A percentile compares a stretch with the other conserved stretches of the same genome.
phyloP scores from a whole-genome alignment of 495 filamentous ascomycete species.

The Podospora pseudopauciseta region DNA sequence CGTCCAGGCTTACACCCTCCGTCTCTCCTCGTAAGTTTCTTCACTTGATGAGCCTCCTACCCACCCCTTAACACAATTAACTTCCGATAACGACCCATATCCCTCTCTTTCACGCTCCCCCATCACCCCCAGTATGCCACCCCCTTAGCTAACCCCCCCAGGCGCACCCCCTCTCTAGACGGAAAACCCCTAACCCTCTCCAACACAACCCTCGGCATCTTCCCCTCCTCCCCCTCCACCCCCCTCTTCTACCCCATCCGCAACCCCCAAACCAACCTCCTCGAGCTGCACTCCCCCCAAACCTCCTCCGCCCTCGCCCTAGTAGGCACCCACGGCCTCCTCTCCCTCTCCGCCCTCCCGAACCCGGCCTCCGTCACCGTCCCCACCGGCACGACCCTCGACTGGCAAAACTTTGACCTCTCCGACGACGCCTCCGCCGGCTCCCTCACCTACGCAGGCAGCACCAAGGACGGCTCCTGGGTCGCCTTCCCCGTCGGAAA shows the following conservation, averaged over 20 bases:
- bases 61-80: not conserved
- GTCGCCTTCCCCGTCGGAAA: slow-evolving; percentile 31
- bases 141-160: slow-evolving; percentile 11
- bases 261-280: slow-evolving; percentile 13
- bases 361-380: slow-evolving; percentile 31
- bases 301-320: slow-evolving; percentile 33
- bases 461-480: slow-evolving; percentile 28
- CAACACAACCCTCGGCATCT: slow-evolving; percentile 20
- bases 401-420: slow-evolving; percentile 37
- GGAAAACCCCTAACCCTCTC: slow-evolving; percentile 12
- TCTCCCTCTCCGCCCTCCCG: slow-evolving; percentile 34
- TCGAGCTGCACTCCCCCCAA: slow-evolving; percentile 38
- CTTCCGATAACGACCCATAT: not conserved
- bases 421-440: slow-evolving; percentile 10
- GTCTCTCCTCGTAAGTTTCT: slow-evolving; percentile 22
- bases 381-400: slow-evolving; percentile 28
- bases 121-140: not conserved
- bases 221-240: slow-evolving; percentile 5
- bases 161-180: slow-evolving; percentile 17
- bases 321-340: slow-evolving; percentile 33
- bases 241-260: slow-evolving; percentile 20
- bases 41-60: too few relatives aligned
- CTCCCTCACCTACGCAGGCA: slow-evolving; percentile 26
- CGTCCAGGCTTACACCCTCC: slow-evolving; percentile 20
- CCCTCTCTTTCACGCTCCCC: not conserved